Conservation (phyloP, 2,329 filamentous ascomycete species). For the Claviceps quebecensis region DNA sequence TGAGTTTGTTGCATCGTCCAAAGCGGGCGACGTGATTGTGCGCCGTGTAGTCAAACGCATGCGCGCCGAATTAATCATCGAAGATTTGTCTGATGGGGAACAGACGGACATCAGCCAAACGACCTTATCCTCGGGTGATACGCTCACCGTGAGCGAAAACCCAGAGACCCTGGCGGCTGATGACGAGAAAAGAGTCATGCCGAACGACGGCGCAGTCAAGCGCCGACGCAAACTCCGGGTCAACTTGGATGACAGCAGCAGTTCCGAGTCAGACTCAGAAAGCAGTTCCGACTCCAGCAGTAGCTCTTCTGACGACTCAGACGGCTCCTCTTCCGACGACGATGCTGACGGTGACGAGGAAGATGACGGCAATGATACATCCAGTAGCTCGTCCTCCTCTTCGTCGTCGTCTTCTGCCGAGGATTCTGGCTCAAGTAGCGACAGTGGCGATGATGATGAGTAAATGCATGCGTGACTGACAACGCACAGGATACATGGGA, state of each 20-base stretch:
- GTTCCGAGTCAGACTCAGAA: conserved; percentile 18
- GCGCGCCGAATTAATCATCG: conserved; percentile 44
- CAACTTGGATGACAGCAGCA: conserved; percentile 29
- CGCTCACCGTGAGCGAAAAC: conserved; percentile 16
- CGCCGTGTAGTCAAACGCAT: conserved; percentile 47
- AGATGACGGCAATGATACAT: conserved; percentile 17
- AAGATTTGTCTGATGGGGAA: conserved; percentile 37
- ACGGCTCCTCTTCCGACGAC: conserved; percentile 15
- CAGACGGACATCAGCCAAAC: conserved; percentile 22
- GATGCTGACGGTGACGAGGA: conserved; percentile 8
- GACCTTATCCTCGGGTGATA: conserved; percentile 16
- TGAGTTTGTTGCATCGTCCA: conserved; percentile 33
- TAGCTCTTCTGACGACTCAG: conserved; percentile 21
- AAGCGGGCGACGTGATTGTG: conserved; percentile 36
- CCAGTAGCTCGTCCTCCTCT: conserved; percentile 29
- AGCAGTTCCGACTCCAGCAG: conserved; percentile 19
- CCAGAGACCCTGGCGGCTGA: conserved; percentile 13
- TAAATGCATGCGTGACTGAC: neutral
- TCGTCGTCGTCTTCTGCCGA: conserved; percentile 24
- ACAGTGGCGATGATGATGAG: conserved; percentile 7
- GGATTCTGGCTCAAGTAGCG: conserved; percentile 16
- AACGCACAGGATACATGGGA: neutral
- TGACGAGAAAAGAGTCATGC: conserved; percentile 25
- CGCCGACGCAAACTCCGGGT: conserved; percentile 38
- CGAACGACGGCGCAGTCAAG: conserved; percentile 35